Percentiles rank a stretch among this genome's conserved stretches.
phyloP scores from a whole-genome alignment of 805 yeast genomes.

The Metschnikowia santaceciliae region DNA sequence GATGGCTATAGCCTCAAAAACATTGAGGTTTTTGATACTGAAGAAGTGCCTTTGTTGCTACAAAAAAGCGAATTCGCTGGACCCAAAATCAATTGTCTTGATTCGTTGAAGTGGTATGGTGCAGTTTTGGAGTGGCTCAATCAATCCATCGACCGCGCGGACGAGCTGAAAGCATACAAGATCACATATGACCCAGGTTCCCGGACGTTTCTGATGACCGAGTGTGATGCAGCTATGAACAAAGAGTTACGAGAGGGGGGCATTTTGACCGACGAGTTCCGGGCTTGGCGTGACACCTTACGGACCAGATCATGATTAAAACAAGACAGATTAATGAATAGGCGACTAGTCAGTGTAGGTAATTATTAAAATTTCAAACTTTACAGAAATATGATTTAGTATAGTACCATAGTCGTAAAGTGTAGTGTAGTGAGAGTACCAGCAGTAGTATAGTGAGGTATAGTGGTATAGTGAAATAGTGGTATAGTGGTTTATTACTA shows the following conservation, averaged over 20 bases:
- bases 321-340: not conserved
- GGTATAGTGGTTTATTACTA: no score
- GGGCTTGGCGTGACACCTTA: constrained; percentile 24
- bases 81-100: constrained; percentile 64
- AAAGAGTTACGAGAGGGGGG: constrained; percentile 20
- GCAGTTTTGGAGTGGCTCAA: constrained; percentile 78
- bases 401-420: no score
- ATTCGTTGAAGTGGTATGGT: constrained; percentile 81
- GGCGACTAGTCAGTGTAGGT: no score
- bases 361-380: no score
- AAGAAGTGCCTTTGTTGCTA: constrained; percentile 68
- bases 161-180: constrained; percentile 48
- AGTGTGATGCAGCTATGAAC: constrained; percentile 36
- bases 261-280: constrained; percentile 29
- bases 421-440: no score
- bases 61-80: constrained; percentile 46
- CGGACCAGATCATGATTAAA: not conserved
- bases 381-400: no score
- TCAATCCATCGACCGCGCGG: constrained; percentile 45
- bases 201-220: constrained; percentile 49
- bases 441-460: no score
- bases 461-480: no score
- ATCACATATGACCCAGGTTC: constrained; percentile 55
- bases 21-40: constrained; percentile 74
- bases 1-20: constrained; percentile 57